Evolutionary conservation across 441 rosid genomes (phyloP).

Genomic region (Arabidopsis hybrid): DNA sequence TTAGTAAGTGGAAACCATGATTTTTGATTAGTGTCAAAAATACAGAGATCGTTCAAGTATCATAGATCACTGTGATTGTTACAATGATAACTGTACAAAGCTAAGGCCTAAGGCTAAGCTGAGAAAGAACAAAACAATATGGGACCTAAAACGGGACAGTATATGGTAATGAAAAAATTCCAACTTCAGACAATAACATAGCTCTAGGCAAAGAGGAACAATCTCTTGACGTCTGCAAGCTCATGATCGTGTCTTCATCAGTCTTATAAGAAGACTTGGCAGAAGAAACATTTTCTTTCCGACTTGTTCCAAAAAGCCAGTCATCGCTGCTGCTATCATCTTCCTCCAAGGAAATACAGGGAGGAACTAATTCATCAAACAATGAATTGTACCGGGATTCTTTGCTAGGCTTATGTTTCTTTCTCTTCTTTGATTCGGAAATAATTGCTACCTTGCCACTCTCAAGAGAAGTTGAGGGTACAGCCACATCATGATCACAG

Average conservation of each 20-base stretch:
- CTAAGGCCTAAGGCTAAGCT: slow-evolving; percentile 26
- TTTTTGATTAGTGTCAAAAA: not conserved
- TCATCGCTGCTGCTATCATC: slow-evolving; percentile 20
- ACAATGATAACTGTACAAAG: slow-evolving; percentile 38
- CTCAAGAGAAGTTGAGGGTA: slow-evolving; percentile 25
- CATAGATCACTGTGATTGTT: slow-evolving; percentile 11
- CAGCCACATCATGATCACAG: not conserved
- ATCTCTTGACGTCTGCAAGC: slow-evolving; percentile 4
- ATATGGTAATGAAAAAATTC: slow-evolving; percentile 68
- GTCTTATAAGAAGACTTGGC: not conserved
- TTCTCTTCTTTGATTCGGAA: slow-evolving; percentile 53
- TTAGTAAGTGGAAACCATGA: not conserved
- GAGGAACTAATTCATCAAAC: slow-evolving; percentile 32
- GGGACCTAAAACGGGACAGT: slow-evolving; percentile 59
- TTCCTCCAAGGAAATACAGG: slow-evolving; percentile 12
- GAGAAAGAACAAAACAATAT: slow-evolving; percentile 16
- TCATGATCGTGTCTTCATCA: not conserved
- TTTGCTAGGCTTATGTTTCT: slow-evolving; percentile 24
- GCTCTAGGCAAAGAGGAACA: slow-evolving; percentile 47
- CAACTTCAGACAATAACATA: slow-evolving; percentile 49
- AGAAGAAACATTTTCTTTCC: not conserved
- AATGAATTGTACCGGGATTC: slow-evolving; percentile 29
- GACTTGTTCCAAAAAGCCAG: slow-evolving; percentile 35
- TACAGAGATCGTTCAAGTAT: slow-evolving; percentile 8
- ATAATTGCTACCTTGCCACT: slow-evolving; percentile 39